These are phyloP conservation scores for Rutstroemia sp. DNA, from an alignment of 2,329 filamentous ascomycete genomes.

Conservation along the genomic window DNA sequence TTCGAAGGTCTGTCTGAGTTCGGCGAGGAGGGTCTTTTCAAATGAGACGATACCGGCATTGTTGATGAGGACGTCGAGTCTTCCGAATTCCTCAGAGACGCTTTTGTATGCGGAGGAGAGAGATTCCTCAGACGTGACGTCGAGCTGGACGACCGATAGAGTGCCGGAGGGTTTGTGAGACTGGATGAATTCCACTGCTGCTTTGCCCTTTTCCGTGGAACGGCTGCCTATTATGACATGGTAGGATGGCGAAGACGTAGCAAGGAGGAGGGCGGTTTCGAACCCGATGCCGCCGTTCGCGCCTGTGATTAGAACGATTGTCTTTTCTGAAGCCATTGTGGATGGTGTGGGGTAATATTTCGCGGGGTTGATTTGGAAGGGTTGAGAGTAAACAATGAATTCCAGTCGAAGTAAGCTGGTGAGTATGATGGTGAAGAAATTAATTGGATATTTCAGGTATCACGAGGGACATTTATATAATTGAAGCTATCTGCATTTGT, in stretches of 20 bases:
- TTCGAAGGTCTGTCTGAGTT: conserved; percentile 2
- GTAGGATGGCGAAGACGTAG: conserved; percentile 9
- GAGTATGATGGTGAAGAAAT: too few species aligned
- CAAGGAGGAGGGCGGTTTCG: conserved; percentile 26
- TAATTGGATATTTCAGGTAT: too few species aligned
- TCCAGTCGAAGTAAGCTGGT: too few species aligned
- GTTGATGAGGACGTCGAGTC: conserved; percentile 32
- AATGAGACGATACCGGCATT: conserved; percentile 21
- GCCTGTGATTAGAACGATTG: conserved; percentile 13
- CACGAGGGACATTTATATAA: too few species aligned
- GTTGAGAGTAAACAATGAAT: too few species aligned
- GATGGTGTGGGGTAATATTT: neutral
- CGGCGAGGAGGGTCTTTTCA: neutral
- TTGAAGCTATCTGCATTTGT: too few species aligned
- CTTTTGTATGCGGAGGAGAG: conserved; percentile 25
- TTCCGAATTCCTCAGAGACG: conserved; percentile 23
- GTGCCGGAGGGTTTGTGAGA: conserved; percentile 27
- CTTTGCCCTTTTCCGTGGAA: conserved; percentile 14
- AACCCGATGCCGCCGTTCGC: conserved; percentile 36
- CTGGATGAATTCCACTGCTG: conserved; percentile 15
- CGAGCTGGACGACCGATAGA: conserved; percentile 23
- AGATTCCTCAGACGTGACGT: conserved; percentile 27
- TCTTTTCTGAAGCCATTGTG: conserved; percentile 9
- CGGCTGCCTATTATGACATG: conserved; percentile 24
- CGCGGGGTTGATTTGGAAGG: too few species aligned